Evolutionary conservation across 1,284 basidiomycete species (phyloP).

Genomic region (Schizophyllum amplum): DNA sequence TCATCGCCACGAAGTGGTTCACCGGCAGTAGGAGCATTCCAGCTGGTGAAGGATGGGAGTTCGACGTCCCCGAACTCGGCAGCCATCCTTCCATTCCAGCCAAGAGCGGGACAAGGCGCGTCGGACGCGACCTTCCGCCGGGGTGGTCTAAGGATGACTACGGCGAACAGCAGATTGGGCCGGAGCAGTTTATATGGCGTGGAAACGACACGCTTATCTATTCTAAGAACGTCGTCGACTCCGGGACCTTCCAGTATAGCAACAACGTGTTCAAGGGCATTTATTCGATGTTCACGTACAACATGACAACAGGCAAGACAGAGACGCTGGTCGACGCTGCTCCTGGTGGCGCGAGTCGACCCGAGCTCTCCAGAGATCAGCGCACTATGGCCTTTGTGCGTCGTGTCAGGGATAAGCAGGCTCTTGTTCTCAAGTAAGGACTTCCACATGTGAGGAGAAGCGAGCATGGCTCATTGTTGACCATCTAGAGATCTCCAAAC

Average conservation of each 20-base stretch:
- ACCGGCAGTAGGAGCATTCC: conserved; percentile 52
- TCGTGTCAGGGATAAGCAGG: conserved; percentile 63
- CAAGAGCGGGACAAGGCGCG: conserved; percentile 45
- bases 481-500: conserved; percentile 49
- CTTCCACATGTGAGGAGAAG: conserved; percentile 1
- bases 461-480: not conserved
- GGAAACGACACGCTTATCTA: conserved; percentile 53
- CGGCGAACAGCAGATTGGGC: conserved; percentile 60
- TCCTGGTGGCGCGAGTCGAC: conserved; percentile 63
- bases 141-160: conserved; percentile 56
- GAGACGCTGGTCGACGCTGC: conserved; percentile 42
- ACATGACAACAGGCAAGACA: conserved; percentile 47
- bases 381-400: conserved; percentile 67
- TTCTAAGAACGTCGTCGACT: conserved; percentile 52
- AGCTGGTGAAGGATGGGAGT: conserved; percentile 68
- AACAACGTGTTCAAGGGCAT: conserved; percentile 67
- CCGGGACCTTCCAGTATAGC: conserved; percentile 42
- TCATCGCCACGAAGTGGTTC: conserved; percentile 70
- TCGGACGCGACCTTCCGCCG: conserved; percentile 46
- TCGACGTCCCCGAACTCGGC: conserved; percentile 32
- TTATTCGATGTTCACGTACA: conserved; percentile 58
- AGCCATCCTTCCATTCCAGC: conserved; percentile 23
- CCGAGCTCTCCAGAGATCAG: conserved; percentile 63
- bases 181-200: conserved; percentile 60
- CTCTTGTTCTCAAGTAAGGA: conserved; percentile 61